These are phyloP conservation scores for Cladochytrium replicatum DNA, from an alignment of 192 early-diverging fungal genomes.

Conservation along the genomic window DNA sequence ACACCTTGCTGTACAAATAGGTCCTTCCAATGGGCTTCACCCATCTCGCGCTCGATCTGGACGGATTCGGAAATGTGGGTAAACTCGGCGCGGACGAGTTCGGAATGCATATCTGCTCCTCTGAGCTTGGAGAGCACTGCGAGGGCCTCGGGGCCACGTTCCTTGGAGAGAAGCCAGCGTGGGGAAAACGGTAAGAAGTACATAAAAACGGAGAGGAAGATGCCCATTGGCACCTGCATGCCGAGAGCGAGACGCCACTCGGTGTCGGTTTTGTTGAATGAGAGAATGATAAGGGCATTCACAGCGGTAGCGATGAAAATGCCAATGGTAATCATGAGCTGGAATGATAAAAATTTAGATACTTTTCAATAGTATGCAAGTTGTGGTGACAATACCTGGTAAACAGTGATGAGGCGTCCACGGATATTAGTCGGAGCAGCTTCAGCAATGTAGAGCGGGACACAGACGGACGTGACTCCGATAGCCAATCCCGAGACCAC, in stretches of 20 bases:
- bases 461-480: conserved; percentile 45
- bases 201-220: conserved; percentile 56
- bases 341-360: conserved; percentile 59
- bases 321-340: conserved; percentile 1
- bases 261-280: conserved; percentile 29
- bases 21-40: conserved; percentile 47
- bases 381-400: conserved; percentile 88
- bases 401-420: conserved; percentile 74
- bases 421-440: conserved; percentile 74
- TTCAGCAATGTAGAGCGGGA: conserved; percentile 55
- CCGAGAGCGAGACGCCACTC: conserved; percentile 74
- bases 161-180: conserved; percentile 43
- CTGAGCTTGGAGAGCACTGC: conserved; percentile 37
- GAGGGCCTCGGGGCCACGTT: conserved; percentile 33
- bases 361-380: too few relatives aligned
- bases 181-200: conserved; percentile 65
- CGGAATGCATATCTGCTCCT: conserved; percentile 15
- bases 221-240: conserved; percentile 70
- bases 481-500: conserved; percentile 73
- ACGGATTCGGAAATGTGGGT: conserved; percentile 41
- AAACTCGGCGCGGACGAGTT: conserved; percentile 29
- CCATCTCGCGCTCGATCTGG: conserved; percentile 34
- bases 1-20: conserved; percentile 43
- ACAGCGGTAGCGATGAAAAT: conserved; percentile 24
- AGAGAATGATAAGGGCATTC: conserved; percentile 39